These are phyloP conservation scores for Trebouxia gelatinosa DNA, from an alignment of 163 green algal species.

Conservation along the genomic window DNA sequence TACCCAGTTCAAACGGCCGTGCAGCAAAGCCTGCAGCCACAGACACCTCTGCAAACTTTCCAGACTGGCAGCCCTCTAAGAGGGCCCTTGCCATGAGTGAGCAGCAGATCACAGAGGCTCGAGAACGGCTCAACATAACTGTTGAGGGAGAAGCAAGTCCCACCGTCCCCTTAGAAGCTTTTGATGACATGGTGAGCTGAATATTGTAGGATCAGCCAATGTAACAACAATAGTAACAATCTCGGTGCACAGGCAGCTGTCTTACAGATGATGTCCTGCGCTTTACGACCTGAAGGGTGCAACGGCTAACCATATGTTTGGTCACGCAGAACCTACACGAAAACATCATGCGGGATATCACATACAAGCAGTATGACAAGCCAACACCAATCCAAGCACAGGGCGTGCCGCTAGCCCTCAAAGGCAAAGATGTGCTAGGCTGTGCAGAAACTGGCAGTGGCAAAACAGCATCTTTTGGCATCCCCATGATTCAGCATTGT, in stretches of 20 bases:
- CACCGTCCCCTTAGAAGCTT: constrained; percentile 71
- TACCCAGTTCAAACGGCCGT: not conserved
- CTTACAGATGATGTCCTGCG: no score
- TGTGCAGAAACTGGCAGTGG: constrained; percentile 96
- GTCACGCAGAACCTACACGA: constrained; percentile 21
- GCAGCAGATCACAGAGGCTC: constrained; percentile 70
- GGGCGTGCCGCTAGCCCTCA: constrained; percentile 93
- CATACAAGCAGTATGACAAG: constrained; percentile 72
- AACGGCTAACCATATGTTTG: no score
- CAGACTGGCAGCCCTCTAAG: constrained; percentile 66
- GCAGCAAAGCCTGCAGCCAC: constrained; percentile 3
- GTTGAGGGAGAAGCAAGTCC: constrained; percentile 51
- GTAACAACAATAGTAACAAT: no score
- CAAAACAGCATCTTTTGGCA: constrained; percentile 98
- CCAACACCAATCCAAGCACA: constrained; percentile 96
- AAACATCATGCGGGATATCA: constrained; percentile 50
- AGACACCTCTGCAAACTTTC: constrained; percentile 13
- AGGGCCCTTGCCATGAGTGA: constrained; percentile 63
- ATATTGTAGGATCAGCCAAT: no score
- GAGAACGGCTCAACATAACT: constrained; percentile 72
- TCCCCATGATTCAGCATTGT: constrained; percentile 95
- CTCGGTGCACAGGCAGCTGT: no score
- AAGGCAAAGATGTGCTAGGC: constrained; percentile 92
- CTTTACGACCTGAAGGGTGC: no score
- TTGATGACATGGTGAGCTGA: constrained; percentile 79